Conservation (phyloP, 1,139 yeast genomes). For the Arxiozyma telluris region DNA sequence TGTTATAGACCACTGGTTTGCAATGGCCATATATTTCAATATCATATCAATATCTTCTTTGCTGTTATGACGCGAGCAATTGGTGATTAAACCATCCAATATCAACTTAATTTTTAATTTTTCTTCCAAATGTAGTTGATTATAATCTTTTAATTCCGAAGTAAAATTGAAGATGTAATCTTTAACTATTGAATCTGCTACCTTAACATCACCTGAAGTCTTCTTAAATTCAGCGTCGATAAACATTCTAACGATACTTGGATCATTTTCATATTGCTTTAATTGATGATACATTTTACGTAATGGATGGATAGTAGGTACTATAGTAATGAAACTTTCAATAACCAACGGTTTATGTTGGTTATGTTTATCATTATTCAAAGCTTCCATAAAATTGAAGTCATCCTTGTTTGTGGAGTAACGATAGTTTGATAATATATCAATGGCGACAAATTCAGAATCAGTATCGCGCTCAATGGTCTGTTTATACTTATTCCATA, state of each 20-base stretch:
- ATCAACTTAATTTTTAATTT: background rate
- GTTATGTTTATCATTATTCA: background rate
- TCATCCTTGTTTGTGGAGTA: conserved; percentile 9
- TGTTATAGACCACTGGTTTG: background rate
- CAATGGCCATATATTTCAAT: background rate
- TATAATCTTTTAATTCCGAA: background rate
- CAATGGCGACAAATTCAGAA: conserved; percentile 10
- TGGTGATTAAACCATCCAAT: background rate
- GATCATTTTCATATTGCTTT: conserved; percentile 11
- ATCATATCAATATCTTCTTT: background rate
- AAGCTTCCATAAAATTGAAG: conserved; percentile 14
- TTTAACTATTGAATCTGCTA: background rate
- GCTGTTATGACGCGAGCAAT: background rate
- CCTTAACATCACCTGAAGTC: conserved; percentile 7
- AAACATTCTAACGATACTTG: conserved; percentile 16
- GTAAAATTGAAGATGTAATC: background rate
- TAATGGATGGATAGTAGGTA: conserved; percentile 17
- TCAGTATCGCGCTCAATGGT: background rate
- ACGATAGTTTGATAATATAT: conserved; percentile 18
- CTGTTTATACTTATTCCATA: background rate
- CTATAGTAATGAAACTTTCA: conserved; percentile 16
- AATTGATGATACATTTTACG: conserved; percentile 17
- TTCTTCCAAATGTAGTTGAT: background rate
- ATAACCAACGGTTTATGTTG: conserved; percentile 7
- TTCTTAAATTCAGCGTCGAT: conserved; percentile 21